Conservation (phyloP, 768 basidiomycete species). For the Lactifluus pinguis region DNA sequence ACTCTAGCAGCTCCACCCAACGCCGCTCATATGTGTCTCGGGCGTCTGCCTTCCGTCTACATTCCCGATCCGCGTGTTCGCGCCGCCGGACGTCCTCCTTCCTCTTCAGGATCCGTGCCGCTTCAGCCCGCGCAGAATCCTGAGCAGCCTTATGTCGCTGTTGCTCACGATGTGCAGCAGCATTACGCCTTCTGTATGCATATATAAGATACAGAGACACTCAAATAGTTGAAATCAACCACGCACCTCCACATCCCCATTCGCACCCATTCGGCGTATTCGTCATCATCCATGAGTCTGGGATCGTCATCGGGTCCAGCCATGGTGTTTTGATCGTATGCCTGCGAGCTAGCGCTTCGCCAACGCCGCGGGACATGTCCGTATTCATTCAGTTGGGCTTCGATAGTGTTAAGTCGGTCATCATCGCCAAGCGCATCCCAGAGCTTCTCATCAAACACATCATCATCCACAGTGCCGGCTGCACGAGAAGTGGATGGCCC, state of each 20-base stretch:
- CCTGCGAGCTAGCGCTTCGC: constrained; percentile 36
- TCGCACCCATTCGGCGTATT: constrained; percentile 82
- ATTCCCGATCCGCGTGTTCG: constrained; percentile 41
- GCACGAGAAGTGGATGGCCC: constrained; percentile 31
- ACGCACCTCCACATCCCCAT: constrained; percentile 76
- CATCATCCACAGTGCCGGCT: constrained; percentile 52
- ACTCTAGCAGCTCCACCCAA: constrained; percentile 37
- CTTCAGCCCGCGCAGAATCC: constrained; percentile 48
- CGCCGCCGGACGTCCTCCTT: constrained; percentile 45
- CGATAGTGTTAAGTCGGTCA: constrained; percentile 52
- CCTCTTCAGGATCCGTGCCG: constrained; percentile 38
- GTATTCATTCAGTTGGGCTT: constrained; percentile 57
- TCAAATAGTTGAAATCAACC: not conserved
- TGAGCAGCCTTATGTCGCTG: constrained; percentile 44
- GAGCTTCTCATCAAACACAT: constrained; percentile 66
- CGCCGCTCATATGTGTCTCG: constrained; percentile 46
- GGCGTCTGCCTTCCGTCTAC: constrained; percentile 35
- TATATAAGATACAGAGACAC: not conserved
- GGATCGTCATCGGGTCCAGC: constrained; percentile 28
- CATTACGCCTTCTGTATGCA: constrained; percentile 51
- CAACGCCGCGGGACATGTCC: constrained; percentile 69
- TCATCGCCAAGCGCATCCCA: constrained; percentile 67
- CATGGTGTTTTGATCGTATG: constrained; percentile 33
- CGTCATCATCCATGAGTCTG: constrained; percentile 67
- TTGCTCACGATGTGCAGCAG: constrained; percentile 55